Conservation (phyloP, 2,329 filamentous ascomycete species). For the Talaromyces sp. region DNA sequence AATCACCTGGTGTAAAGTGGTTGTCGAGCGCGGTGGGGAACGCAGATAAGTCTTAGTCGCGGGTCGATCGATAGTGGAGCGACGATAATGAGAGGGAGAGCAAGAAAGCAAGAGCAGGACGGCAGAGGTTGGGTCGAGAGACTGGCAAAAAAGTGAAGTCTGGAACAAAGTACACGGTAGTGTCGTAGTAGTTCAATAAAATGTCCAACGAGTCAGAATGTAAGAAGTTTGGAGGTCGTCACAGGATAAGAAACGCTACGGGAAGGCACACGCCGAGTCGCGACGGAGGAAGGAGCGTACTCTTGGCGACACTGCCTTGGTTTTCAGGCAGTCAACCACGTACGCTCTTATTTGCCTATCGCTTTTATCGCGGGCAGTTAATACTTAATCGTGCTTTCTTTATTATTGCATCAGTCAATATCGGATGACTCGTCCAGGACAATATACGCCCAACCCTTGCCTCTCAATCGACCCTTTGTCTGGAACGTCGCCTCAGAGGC, state of each 20-base stretch:
- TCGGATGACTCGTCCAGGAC: background rate
- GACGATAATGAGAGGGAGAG: background rate
- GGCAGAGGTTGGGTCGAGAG: background rate
- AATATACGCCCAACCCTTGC: constrained; percentile 4
- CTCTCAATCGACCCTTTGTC: background rate
- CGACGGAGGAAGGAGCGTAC: constrained; percentile 6
- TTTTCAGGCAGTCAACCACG: background rate
- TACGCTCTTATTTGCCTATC: background rate
- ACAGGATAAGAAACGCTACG: constrained; percentile 6
- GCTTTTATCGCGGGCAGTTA: too few species aligned
- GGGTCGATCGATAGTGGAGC: constrained; percentile 15
- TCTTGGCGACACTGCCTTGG: background rate
- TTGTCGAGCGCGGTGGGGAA: constrained; percentile 14
- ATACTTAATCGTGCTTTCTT: background rate
- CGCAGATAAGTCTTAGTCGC: constrained; percentile 12
- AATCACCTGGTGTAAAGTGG: background rate
- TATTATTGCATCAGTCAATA: background rate
- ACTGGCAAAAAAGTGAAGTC: background rate
- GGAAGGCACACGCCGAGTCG: constrained; percentile 10
- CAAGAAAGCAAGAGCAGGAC: background rate
- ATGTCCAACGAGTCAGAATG: background rate
- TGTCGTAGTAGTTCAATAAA: background rate
- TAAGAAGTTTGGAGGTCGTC: background rate
- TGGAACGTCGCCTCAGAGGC: constrained; percentile 4
- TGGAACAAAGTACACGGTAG: background rate